A percentile compares a stretch with the other conserved stretches of the same genome.
These are phyloP conservation scores for Mycena rebaudengoi DNA, from an alignment of 768 basidiomycete genomes.

Conservation along the genomic window DNA sequence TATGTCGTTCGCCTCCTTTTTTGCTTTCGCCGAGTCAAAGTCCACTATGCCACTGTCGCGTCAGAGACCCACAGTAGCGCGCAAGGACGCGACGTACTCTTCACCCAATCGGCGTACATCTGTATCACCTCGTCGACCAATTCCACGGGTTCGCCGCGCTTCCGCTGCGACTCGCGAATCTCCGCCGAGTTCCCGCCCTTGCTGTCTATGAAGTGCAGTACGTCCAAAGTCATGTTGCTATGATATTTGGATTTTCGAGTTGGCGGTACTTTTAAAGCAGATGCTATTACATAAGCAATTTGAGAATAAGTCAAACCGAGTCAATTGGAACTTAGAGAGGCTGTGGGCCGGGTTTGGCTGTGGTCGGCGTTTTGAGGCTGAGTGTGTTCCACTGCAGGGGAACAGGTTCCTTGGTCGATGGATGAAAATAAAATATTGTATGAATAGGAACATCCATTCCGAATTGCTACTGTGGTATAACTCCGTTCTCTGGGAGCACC, in stretches of 20 bases:
- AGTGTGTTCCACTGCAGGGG: no score
- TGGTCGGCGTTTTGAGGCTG: no score
- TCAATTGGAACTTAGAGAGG: no score
- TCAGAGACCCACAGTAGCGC: slow-evolving; percentile 3
- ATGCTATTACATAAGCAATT: slow-evolving; percentile 8
- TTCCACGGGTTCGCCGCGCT: slow-evolving; percentile 88
- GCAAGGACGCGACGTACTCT: slow-evolving; percentile 66
- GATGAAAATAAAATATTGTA: no score
- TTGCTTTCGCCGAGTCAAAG: slow-evolving; percentile 79
- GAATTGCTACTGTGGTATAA: no score
- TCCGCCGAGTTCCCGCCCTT: slow-evolving; percentile 93
- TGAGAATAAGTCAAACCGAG: not conserved
- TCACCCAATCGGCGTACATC: slow-evolving; percentile 94
- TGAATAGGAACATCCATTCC: no score
- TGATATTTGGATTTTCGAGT: not conserved
- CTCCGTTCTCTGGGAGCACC: no score
- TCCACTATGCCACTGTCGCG: slow-evolving; percentile 90
- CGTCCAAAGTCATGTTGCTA: slow-evolving; percentile 78
- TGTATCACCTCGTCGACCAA: slow-evolving; percentile 93
- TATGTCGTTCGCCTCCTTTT: slow-evolving; percentile 86
- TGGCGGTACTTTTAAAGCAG: slow-evolving; percentile 1
- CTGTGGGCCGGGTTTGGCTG: no score
- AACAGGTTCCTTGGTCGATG: no score
- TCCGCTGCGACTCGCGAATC: slow-evolving; percentile 92
- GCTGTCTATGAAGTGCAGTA: slow-evolving; percentile 80